phyloP scores from a whole-genome alignment of 164 flowering plant species.

The Sextonia rubra region DNA sequence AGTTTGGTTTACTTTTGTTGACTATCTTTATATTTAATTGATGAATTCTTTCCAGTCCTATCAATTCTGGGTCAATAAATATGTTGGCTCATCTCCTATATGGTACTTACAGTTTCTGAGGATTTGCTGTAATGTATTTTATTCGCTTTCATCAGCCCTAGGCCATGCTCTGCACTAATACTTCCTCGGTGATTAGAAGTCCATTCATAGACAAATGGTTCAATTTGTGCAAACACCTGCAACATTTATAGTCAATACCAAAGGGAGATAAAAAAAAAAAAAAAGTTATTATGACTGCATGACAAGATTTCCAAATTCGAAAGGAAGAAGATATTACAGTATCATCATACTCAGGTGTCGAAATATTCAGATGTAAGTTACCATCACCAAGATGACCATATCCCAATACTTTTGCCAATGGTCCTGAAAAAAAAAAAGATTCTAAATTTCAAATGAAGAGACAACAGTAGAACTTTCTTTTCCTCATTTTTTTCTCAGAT shows the following conservation, averaged over 20 bases:
- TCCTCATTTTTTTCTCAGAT: too few relatives aligned
- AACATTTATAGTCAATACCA: slow-evolving; percentile 3
- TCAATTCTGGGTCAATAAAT: too few relatives aligned
- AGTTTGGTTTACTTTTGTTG: too few relatives aligned
- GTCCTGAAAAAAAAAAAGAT: slow-evolving; percentile 37
- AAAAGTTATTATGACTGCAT: too few relatives aligned
- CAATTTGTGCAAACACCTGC: slow-evolving; percentile 77
- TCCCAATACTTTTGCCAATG: slow-evolving; percentile 68
- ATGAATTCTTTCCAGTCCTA: too few relatives aligned
- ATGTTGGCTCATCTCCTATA: background rate
- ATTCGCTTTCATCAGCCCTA: slow-evolving; percentile 95
- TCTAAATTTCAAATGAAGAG: background rate
- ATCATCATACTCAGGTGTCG: slow-evolving; percentile 68
- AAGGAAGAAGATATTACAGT: slow-evolving; percentile 38
- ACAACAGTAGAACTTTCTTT: background rate
- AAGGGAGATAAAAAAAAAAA: too few relatives aligned
- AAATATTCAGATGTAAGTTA: slow-evolving; percentile 90
- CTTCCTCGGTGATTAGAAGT: slow-evolving; percentile 85
- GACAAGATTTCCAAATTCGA: background rate
- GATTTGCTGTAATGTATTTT: slow-evolving; percentile 88
- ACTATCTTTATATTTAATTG: too few relatives aligned
- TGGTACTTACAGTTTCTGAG: slow-evolving; percentile 55
- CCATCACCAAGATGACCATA: slow-evolving; percentile 99
- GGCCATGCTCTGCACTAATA: slow-evolving; percentile 96
- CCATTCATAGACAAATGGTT: slow-evolving; percentile 98